Evolutionary conservation across 163 green algal genomes (phyloP).

Genomic region (Prototheca wickerhamii): DNA sequence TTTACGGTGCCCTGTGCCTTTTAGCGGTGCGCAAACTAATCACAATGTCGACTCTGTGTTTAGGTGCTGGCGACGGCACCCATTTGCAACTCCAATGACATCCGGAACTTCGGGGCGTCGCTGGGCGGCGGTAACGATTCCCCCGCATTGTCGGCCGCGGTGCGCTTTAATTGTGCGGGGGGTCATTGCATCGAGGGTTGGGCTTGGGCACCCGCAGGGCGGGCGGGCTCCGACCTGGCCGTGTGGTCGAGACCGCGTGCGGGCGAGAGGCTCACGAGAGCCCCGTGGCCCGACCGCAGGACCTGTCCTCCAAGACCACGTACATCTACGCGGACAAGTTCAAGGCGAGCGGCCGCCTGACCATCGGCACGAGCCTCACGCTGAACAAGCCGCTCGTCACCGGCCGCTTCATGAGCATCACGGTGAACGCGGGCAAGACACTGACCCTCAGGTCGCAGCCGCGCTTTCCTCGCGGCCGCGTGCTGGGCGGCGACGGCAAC

Average conservation of each 20-base stretch:
- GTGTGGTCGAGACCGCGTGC: neutral
- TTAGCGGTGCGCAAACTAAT: neutral
- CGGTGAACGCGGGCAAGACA: neutral
- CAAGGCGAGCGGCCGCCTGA: neutral
- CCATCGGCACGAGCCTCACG: neutral
- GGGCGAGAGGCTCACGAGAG: neutral
- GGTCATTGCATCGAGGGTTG: neutral
- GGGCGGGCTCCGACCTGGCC: neutral
- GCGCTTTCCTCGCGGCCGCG: neutral
- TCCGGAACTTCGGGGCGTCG: neutral
- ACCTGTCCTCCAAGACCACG: neutral
- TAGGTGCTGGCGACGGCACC: neutral
- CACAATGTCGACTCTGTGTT: neutral
- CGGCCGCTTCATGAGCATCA: neutral
- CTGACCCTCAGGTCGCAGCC: constrained; percentile 3
- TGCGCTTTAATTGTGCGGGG: neutral
- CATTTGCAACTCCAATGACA: neutral
- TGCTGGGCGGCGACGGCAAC: neutral
- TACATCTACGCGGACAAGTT: constrained; percentile 2
- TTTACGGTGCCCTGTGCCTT: neutral
- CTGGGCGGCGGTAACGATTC: neutral
- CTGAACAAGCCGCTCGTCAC: constrained; percentile 3
- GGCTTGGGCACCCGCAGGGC: neutral
- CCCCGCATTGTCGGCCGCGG: neutral
- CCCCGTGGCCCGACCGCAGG: neutral